Percentiles rank a stretch among this genome's conserved stretches.
Conservation (phyloP, 2,329 filamentous ascomycete genomes). For the Didymella arachidicola region DNA sequence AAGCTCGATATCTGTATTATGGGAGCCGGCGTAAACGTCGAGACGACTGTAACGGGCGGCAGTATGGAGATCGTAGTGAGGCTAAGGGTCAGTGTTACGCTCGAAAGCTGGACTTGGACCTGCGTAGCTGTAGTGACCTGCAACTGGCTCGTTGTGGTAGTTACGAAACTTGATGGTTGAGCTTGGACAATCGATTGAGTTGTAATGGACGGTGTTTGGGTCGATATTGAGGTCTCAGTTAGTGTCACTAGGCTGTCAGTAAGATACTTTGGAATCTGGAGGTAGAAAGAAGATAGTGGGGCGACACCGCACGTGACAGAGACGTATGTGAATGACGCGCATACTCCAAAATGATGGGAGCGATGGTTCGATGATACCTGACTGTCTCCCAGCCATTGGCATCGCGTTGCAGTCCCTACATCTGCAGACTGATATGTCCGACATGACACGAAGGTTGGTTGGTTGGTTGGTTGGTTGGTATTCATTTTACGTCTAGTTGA, state of each 20-base stretch:
- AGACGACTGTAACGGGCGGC: background rate
- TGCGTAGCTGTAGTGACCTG: conserved; percentile 1
- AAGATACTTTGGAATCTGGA: background rate
- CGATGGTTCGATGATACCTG: too few relatives aligned
- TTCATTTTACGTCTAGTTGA: too few relatives aligned
- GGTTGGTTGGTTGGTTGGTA: too few relatives aligned
- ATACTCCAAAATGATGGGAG: too few relatives aligned
- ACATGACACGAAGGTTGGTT: too few relatives aligned
- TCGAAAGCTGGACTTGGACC: background rate
- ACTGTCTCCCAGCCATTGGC: too few relatives aligned
- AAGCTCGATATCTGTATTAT: background rate
- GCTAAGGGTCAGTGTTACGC: background rate
- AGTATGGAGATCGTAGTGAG: background rate
- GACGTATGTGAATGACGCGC: background rate
- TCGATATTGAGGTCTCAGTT: background rate
- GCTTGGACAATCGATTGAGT: background rate
- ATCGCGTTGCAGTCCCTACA: too few relatives aligned
- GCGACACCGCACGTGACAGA: background rate
- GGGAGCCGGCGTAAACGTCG: background rate
- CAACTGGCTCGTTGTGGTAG: conserved; percentile 4
- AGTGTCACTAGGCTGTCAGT: background rate
- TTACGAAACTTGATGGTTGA: conserved; percentile 5
- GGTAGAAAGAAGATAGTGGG: too few relatives aligned
- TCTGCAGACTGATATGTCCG: too few relatives aligned
- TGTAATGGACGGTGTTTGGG: background rate